Evolutionary conservation across 208 protist species (phyloP), one percentile per base, ranked within the genome.

Genomic region (Wallacemonas sp.): DNA sequence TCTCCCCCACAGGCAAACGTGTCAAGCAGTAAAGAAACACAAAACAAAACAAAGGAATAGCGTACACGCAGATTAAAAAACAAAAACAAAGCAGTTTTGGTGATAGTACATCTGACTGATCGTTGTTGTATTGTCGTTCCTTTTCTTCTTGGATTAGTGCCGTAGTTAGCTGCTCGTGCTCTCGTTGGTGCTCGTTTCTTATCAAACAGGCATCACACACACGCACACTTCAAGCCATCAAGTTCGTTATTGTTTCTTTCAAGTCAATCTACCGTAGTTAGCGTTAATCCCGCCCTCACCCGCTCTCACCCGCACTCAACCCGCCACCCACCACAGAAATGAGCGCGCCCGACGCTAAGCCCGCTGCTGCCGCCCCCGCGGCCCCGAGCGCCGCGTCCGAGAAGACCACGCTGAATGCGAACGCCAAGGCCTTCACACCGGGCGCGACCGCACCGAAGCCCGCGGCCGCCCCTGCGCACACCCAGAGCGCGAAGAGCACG

Each of bases 381-480:
- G 10, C 14, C 11, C 8, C 26, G 23, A 32, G 50, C 31, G 38
- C 57, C 2, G 52, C 46, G 14, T 11, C 63, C 7, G 59, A 65
- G 8, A 70, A 83, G 52, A 73, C 69, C 26, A 75, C 67, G 39
- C 72, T 92, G 31, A 89, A 89, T 64, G 81, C 70, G 1, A 85
- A 90, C 31, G 81, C 86, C 0, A 82, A 87, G 65, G 77, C 81
- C 7, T 89, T 90, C 42, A 86, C 77, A 1, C 83, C 79, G 12
- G 46, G 5, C 4, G 31, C n/a, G 7, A 12, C 72, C 32, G 49
- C 61, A 14, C 31, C 70, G 64, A 31, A 44, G 44, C 32, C 32
- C 26, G 22, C n/a, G 23, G 42, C 65, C 14, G 65, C 65, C 31
- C 25, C 44, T 3, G 26, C 61, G 3, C 20, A 33, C n/a, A 54